Evolutionary conservation across 352 stramenopile species (phyloP).

Genomic region (Blastocystis sp.): DNA sequence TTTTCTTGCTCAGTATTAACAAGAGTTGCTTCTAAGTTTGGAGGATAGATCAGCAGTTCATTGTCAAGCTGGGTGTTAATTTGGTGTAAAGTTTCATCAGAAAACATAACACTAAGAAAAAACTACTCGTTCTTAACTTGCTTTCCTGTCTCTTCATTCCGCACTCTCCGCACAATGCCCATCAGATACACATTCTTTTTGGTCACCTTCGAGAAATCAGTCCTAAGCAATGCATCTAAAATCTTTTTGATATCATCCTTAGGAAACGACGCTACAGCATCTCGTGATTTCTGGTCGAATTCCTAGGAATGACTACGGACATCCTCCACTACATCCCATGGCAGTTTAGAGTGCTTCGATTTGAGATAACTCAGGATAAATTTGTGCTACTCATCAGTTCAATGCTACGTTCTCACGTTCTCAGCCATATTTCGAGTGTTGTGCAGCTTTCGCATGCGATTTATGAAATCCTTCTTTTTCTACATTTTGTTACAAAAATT

Average conservation of each 20-base stretch:
- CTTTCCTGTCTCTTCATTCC: constrained; percentile 3
- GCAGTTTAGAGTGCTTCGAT: not conserved
- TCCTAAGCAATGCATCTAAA: not conserved
- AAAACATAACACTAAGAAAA: not conserved
- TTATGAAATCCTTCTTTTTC: constrained; percentile 48
- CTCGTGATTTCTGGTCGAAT: constrained; percentile 29
- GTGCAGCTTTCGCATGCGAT: constrained; percentile 32
- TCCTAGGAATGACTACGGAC: not conserved
- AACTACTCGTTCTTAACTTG: not conserved
- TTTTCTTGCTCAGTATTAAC: not conserved
- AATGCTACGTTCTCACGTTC: not conserved
- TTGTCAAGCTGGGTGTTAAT: not conserved
- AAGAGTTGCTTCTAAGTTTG: not conserved
- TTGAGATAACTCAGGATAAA: not conserved
- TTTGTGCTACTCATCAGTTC: not conserved
- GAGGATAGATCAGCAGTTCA: constrained; percentile 6
- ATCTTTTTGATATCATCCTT: constrained; percentile 59
- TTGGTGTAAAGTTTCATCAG: not conserved
- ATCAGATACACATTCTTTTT: constrained; percentile 50
- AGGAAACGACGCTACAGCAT: constrained; percentile 22
- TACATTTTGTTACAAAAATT: not conserved
- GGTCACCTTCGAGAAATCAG: constrained; percentile 28
- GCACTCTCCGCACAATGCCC: constrained; percentile 44
- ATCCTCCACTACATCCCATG: not conserved
- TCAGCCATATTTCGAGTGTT: not conserved